A percentile compares a stretch with the other conserved stretches of the same genome.
These are phyloP conservation scores for Puya raimondii DNA, from an alignment of 176 grass and related monocot genomes.

Conservation along the genomic window DNA sequence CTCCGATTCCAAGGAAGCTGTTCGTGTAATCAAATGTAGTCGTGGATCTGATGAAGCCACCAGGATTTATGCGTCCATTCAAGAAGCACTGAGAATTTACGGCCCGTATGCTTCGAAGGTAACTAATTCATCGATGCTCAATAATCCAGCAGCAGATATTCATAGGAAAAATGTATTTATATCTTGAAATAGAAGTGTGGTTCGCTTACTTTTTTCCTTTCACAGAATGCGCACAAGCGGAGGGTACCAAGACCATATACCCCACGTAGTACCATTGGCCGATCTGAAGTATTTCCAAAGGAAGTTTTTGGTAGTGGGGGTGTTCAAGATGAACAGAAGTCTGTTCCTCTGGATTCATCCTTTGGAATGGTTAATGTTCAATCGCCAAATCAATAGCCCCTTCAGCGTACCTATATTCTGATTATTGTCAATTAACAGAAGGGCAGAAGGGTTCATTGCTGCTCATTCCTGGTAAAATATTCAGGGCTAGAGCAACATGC, in stretches of 20 bases:
- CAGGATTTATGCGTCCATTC: constrained; percentile 61
- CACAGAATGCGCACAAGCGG: constrained; percentile 68
- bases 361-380: constrained; percentile 15
- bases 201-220: constrained; percentile 13
- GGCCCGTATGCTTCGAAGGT: constrained; percentile 72
- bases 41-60: constrained; percentile 59
- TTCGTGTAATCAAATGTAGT: constrained; percentile 66
- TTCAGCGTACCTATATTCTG: too few relatives aligned
- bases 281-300: constrained; percentile 32
- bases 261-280: constrained; percentile 35
- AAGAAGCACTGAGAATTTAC: constrained; percentile 56
- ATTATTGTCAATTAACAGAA: too few relatives aligned
- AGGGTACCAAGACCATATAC: constrained; percentile 89
- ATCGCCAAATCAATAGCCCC: background rate
- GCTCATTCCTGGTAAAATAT: too few relatives aligned
- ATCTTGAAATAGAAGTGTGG: background rate
- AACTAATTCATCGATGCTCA: constrained; percentile 4
- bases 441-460: too few relatives aligned
- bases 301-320: constrained; percentile 23
- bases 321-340: constrained; percentile 19
- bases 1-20: constrained; percentile 52
- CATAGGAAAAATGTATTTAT: background rate
- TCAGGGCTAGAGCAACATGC: too few relatives aligned
- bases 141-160: background rate
- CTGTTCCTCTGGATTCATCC: constrained; percentile 14